Conservation (phyloP, 2,329 filamentous ascomycete genomes). For the Leptoxyphium fumago region DNA sequence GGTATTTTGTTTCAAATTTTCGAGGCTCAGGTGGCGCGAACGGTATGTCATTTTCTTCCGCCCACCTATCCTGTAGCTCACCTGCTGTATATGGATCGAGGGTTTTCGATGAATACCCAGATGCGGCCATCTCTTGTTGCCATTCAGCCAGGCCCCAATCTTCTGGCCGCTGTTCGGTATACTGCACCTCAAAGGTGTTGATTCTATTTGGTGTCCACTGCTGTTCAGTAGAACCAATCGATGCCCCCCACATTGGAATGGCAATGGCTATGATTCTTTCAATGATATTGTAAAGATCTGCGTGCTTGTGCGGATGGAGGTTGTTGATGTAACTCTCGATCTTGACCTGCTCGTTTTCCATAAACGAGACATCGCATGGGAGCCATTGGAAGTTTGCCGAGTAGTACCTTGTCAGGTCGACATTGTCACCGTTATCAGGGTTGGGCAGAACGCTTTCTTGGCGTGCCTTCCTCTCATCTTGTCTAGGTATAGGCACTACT, state of each 20-base stretch:
- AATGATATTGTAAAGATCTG: slow-evolving; percentile 11
- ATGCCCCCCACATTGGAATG: slow-evolving; percentile 16
- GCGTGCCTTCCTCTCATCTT: slow-evolving; percentile 1
- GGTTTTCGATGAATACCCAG: not conserved
- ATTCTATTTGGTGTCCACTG: not conserved
- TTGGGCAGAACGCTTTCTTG: not conserved
- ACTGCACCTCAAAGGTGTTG: not conserved
- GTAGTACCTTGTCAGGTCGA: slow-evolving; percentile 5
- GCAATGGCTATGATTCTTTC: slow-evolving; percentile 12
- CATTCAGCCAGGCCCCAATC: not conserved
- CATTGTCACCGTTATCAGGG: not conserved
- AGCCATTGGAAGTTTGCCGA: slow-evolving; percentile 17
- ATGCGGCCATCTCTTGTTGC: not conserved
- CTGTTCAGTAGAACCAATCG: slow-evolving; percentile 1
- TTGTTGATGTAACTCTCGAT: slow-evolving; percentile 21
- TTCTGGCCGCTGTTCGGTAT: not conserved
- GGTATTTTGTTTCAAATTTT: not conserved
- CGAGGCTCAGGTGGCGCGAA: not conserved
- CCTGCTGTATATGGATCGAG: not conserved
- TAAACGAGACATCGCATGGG: slow-evolving; percentile 12
- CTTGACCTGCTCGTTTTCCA: slow-evolving; percentile 3
- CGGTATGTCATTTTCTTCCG: not conserved
- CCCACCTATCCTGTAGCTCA: not conserved
- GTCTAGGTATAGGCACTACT: slow-evolving; percentile 6
- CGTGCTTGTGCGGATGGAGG: slow-evolving; percentile 11